Conservation (phyloP, 1,284 basidiomycete genomes). For the Meira nashicola region DNA sequence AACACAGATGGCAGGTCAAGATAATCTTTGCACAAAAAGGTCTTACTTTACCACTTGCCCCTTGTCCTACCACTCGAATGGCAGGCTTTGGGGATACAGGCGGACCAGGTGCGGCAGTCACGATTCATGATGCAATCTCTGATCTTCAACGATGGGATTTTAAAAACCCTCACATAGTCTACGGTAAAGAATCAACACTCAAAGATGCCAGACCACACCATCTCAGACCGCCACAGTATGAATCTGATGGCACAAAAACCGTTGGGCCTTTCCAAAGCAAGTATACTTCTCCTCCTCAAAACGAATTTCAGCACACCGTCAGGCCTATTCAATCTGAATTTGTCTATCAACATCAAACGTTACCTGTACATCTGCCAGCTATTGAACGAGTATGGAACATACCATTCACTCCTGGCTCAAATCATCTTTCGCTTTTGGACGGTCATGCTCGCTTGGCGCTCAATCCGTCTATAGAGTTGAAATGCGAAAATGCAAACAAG, state of each 20-base stretch:
- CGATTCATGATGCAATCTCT: neutral
- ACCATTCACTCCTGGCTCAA: neutral
- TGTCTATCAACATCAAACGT: neutral
- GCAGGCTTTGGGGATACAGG: no score
- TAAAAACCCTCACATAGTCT: neutral
- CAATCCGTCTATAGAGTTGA: no score
- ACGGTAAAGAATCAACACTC: neutral
- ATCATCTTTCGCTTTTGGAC: neutral
- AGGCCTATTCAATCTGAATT: neutral
- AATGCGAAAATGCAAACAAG: neutral
- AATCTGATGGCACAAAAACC: neutral
- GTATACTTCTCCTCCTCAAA: neutral
- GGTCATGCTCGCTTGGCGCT: no score
- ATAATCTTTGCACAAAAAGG: neutral
- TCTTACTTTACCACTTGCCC: neutral
- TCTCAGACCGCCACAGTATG: neutral
- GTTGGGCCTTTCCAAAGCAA: neutral
- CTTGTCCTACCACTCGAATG: neutral
- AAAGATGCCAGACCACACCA: neutral
- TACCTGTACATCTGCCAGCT: neutral
- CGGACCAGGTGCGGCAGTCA: neutral
- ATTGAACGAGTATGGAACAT: constrained; percentile 2
- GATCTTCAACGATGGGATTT: constrained; percentile 4
- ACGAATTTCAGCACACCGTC: neutral
- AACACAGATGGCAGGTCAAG: neutral